Conservation (phyloP, 2,329 filamentous ascomycete genomes). For the Fusarium abutilonis region DNA sequence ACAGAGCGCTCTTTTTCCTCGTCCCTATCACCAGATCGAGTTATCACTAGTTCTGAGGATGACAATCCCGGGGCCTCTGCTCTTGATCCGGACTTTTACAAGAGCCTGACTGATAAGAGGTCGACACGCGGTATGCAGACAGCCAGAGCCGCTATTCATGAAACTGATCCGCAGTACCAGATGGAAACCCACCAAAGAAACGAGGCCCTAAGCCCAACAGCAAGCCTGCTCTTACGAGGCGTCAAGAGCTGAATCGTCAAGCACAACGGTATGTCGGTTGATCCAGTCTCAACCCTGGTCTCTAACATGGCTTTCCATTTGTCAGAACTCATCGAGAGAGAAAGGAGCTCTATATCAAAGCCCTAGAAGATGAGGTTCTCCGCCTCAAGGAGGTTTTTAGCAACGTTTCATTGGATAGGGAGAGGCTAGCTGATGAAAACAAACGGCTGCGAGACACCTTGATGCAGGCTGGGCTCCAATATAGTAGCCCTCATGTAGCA, state of each 20-base stretch:
- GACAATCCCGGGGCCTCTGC: conserved; percentile 55
- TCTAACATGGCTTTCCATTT: conserved; percentile 20
- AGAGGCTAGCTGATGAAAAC: conserved; percentile 81
- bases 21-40: conserved; percentile 57
- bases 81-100: conserved; percentile 71
- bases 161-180: conserved; percentile 55
- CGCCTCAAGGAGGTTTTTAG: conserved; percentile 87
- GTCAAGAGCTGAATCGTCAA: conserved; percentile 94
- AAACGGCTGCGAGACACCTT: conserved; percentile 71
- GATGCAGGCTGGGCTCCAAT: conserved; percentile 61
- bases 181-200: conserved; percentile 87
- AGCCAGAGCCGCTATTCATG: neutral
- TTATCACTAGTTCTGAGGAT: conserved; percentile 43
- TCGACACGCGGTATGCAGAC: conserved; percentile 73
- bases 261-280: conserved; percentile 78
- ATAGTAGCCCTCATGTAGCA: conserved; percentile 49
- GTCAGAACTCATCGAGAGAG: conserved; percentile 91
- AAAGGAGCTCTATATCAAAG: conserved; percentile 95
- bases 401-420: conserved; percentile 77
- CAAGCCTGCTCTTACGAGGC: conserved; percentile 89
- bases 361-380: conserved; percentile 89
- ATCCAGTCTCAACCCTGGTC: neutral
- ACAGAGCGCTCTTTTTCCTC: conserved; percentile 55
- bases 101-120: conserved; percentile 76
- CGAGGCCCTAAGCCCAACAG: conserved; percentile 96